phyloP scores from a whole-genome alignment of 805 yeast species.

The Yamadazyma sp. region DNA sequence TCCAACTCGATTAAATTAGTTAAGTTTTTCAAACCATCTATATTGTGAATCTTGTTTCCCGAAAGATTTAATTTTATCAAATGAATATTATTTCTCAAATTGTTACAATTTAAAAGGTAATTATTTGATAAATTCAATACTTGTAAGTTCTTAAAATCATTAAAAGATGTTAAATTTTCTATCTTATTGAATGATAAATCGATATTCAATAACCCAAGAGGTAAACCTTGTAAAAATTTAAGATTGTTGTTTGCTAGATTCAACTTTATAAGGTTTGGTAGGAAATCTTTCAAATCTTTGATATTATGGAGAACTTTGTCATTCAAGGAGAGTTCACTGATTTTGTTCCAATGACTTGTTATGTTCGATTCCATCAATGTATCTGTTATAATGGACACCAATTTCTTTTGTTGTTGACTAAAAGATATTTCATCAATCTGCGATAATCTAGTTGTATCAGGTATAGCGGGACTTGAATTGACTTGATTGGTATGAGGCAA shows the following conservation, averaged over 20 bases:
- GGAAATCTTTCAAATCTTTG: conserved; percentile 40
- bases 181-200: conserved; percentile 38
- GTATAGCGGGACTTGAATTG: conserved; percentile 10
- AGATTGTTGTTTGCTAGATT: conserved; percentile 43
- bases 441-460: conserved; percentile 41
- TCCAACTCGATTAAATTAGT: conserved; percentile 40
- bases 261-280: conserved; percentile 40
- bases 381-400: conserved; percentile 47
- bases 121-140: conserved; percentile 39
- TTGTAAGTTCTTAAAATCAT: conserved; percentile 39
- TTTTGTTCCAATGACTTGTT: conserved; percentile 40
- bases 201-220: conserved; percentile 34
- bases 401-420: conserved; percentile 40
- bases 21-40: conserved; percentile 37
- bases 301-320: conserved; percentile 35
- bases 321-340: conserved; percentile 35
- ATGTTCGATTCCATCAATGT: conserved; percentile 24
- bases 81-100: conserved; percentile 37
- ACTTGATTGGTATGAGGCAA: conserved; percentile 23
- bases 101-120: conserved; percentile 30
- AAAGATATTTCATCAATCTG: conserved; percentile 45
- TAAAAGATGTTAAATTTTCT: conserved; percentile 40
- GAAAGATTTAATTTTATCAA: conserved; percentile 38
- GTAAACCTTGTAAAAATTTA: conserved; percentile 45
- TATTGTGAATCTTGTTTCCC: conserved; percentile 30